phyloP scores from a whole-genome alignment of 768 basidiomycete species.

The Termitomyces sp. region DNA sequence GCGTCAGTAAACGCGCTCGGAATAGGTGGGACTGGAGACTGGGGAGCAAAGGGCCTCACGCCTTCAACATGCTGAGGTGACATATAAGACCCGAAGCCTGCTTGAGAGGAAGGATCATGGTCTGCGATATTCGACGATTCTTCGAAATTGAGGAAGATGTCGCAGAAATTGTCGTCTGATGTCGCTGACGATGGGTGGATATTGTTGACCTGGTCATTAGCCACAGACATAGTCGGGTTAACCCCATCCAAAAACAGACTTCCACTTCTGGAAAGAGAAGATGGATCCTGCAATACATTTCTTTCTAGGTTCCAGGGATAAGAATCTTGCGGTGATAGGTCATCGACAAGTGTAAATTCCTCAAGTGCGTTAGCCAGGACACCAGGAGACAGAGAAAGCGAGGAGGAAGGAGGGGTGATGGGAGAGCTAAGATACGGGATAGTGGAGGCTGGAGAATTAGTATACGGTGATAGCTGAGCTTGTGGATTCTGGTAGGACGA shows the following conservation, averaged over 20 bases:
- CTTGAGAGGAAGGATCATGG: not conserved
- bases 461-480: not conserved
- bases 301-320: not conserved
- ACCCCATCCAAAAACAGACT: not conserved
- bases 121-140: not conserved
- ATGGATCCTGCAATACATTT: not conserved
- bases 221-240: not conserved
- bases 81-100: not conserved
- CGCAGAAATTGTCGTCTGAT: not conserved
- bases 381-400: conserved; percentile 5
- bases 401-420: conserved; percentile 2
- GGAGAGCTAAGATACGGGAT: conserved; percentile 3
- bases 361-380: not conserved
- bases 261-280: not conserved
- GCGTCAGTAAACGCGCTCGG: not conserved
- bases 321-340: not conserved
- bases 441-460: conserved; percentile 5
- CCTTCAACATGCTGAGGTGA: not conserved
- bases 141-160: conserved; percentile 1
- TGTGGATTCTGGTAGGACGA: not conserved
- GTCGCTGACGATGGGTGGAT: not conserved
- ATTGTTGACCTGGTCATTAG: not conserved
- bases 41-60: not conserved
- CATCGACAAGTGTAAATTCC: conserved; percentile 1
- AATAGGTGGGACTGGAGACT: not conserved